Conservation (phyloP, 495 filamentous ascomycete genomes). For the Chaetomium tenue region DNA sequence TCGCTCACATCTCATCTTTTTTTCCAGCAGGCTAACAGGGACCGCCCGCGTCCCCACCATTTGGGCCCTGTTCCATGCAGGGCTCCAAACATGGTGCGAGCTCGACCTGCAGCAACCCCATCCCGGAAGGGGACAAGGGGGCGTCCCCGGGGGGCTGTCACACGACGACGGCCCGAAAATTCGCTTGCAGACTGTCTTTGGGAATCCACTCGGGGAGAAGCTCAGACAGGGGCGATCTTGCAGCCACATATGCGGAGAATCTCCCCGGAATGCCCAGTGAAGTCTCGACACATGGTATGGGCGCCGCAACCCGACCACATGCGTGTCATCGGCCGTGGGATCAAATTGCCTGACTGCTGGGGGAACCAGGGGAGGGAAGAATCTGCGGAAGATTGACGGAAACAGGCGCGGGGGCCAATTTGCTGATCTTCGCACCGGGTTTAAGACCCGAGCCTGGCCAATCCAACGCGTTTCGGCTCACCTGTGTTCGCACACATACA, state of each 20-base stretch:
- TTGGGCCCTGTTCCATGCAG: slow-evolving; percentile 13
- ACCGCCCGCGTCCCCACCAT: slow-evolving; percentile 20
- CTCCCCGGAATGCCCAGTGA: slow-evolving; percentile 26
- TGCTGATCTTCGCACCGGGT: slow-evolving; percentile 16
- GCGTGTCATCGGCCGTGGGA: slow-evolving; percentile 26
- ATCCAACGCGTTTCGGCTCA: not conserved
- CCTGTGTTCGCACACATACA: not conserved
- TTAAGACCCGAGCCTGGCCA: slow-evolving; percentile 12
- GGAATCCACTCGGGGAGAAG: slow-evolving; percentile 21
- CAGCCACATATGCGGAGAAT: slow-evolving; percentile 26
- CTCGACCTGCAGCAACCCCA: slow-evolving; percentile 28
- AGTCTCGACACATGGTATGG: slow-evolving; percentile 27
- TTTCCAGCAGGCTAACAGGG: slow-evolving; percentile 7
- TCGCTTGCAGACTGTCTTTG: slow-evolving; percentile 20
- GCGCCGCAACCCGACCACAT: slow-evolving; percentile 10
- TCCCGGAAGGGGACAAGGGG: slow-evolving; percentile 28
- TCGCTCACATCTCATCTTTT: slow-evolving; percentile 16
- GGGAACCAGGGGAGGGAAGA: not conserved
- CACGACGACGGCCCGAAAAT: slow-evolving; percentile 31
- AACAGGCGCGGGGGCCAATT: slow-evolving; percentile 17
- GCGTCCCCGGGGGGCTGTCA: slow-evolving; percentile 21
- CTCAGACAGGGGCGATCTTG: slow-evolving; percentile 26
- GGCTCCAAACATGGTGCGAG: slow-evolving; percentile 17
- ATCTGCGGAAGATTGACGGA: slow-evolving; percentile 13
- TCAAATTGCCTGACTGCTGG: slow-evolving; percentile 17